Percentiles rank a stretch among this genome's conserved stretches.
Conservation (phyloP, 1,139 yeast species). For the Pichia sp. region DNA sequence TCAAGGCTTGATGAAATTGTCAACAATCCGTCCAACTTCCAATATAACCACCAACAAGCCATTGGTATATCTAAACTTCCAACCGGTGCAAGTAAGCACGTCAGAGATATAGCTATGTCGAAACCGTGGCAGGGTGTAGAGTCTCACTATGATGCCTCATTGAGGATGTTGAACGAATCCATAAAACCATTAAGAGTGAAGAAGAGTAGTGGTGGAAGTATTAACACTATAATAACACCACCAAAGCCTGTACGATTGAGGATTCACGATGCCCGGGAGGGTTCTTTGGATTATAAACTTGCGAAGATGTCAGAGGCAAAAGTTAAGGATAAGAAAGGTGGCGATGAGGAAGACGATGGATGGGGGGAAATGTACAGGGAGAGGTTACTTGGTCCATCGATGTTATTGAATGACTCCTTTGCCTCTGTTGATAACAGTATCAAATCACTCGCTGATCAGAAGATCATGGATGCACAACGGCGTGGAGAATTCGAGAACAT, state of each 20-base stretch:
- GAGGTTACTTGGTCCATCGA: constrained; percentile 51
- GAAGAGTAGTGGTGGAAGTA: background rate
- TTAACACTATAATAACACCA: constrained; percentile 26
- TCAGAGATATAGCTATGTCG: constrained; percentile 46
- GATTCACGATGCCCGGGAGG: constrained; percentile 55
- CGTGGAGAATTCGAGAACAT: constrained; percentile 63
- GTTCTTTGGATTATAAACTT: constrained; percentile 55
- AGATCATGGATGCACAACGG: constrained; percentile 66
- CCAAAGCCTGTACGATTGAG: constrained; percentile 31
- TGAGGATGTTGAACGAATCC: constrained; percentile 60
- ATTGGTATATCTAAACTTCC: constrained; percentile 37
- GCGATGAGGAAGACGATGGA: constrained; percentile 33
- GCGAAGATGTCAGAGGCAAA: constrained; percentile 29
- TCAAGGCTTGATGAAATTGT: constrained; percentile 22
- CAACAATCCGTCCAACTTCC: constrained; percentile 26
- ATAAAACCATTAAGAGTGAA: constrained; percentile 38
- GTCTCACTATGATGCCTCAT: constrained; percentile 38
- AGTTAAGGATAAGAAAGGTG: constrained; percentile 5
- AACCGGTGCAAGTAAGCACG: constrained; percentile 39
- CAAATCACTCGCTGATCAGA: constrained; percentile 62
- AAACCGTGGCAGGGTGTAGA: constrained; percentile 72
- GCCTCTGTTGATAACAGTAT: constrained; percentile 47
- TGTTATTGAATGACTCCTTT: constrained; percentile 37
- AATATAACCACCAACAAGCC: constrained; percentile 31
- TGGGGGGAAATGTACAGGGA: constrained; percentile 61